Evolutionary conservation across 1,284 basidiomycete species (phyloP), one percentile per base, ranked within the genome.

Genomic region (Naganishia sp.): DNA sequence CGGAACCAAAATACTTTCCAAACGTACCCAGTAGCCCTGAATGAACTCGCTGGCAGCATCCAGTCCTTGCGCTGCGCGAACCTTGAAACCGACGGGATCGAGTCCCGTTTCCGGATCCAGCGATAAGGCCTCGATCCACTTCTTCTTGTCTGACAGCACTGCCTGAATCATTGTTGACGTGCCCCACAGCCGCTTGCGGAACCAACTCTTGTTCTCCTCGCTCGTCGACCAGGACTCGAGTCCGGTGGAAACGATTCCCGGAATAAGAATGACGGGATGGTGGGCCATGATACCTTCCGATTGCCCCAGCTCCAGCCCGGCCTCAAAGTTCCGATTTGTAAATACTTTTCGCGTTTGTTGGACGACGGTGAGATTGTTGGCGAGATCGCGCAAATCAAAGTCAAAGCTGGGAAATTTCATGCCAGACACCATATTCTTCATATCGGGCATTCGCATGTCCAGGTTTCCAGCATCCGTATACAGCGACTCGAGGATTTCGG

Each of bases 61-160:
- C 0, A 83, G 71, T 0, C 84, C 94, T 77, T 98, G 92, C 0
- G 92, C 93, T 10, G 94, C 92, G 42, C 95, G 84, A 52, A 98
- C 87, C 77, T 93, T 95, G 67, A 88, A 87, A n/a, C 87, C 90
- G 0, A 87, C 85, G 0, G 92, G 92, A 75, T 99, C 95, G 6
- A 99, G 83, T 0, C 95, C 96, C 0, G 94, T 96, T 43, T 88
- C 82, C 0, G 91, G 88, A 78, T 99, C 95, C 10, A 99, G 85
- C 81, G 90, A 88, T 79, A 99, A 86, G 0, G 94, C 88, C 32
- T 87, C 80, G 70, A 98, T 89, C 96, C 96, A 99, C 68, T 83
- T 84, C 53, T 89, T 88, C 70, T 88, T 88, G 73, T 92, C 90
- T 73, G 93, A 90, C 1, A 90, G 86, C 35, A 92, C 90, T 71